Base-by-base conservation (phyloP, 2,329 filamentous ascomycete species). In the Ascochyta pisi region DNA sequence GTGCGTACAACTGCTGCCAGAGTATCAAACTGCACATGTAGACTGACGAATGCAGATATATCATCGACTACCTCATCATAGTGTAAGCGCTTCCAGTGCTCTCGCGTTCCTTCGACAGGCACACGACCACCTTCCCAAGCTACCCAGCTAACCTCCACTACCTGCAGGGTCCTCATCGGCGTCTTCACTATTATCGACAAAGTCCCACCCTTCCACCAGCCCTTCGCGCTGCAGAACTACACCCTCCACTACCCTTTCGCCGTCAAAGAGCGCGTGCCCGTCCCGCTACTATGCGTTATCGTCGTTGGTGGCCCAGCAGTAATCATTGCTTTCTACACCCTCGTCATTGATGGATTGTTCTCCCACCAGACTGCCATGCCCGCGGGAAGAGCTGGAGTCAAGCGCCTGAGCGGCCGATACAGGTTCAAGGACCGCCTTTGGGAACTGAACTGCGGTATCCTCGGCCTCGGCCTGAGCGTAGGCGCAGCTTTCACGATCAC, bases 381-480 rank as follows among this genome's bases (percentile, higher is more conserved):
- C 1, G 29, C 61, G 13, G 47, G 58, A 4, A 62, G 68, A 12
- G 46, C 61, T 19, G 69, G 72, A 4, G 55, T 73, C 50, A 73
- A 74, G 63, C 70, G 71, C 29, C 59, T 77, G 42, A 75, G 79
- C 0, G 81, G 77, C 41, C 66, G 77, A 48, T 84, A 85, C 64
- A 76, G 79, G 35, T 78, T 83, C 63, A 82, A 82, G 64, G 82
- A 85, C 61, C 77, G 84, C 19, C 66, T 86, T n/a, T 86, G 84
- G 84, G 83, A 86, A 69, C 73, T 86, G 64, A 86, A 86, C 64
- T 86, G 84, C 62, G 84, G 84, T 2, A 78, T 86, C 10, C 67
- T 86, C 24, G 84, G 84, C n/a, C 70, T 86, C 53, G 66, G 83
- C 15, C 69, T 86, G 37, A 79, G 82, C 29, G 81, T 84, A 52